phyloP scores from a whole-genome alignment of 2,329 filamentous ascomycete species.

The Rosellinia necatrix region DNA sequence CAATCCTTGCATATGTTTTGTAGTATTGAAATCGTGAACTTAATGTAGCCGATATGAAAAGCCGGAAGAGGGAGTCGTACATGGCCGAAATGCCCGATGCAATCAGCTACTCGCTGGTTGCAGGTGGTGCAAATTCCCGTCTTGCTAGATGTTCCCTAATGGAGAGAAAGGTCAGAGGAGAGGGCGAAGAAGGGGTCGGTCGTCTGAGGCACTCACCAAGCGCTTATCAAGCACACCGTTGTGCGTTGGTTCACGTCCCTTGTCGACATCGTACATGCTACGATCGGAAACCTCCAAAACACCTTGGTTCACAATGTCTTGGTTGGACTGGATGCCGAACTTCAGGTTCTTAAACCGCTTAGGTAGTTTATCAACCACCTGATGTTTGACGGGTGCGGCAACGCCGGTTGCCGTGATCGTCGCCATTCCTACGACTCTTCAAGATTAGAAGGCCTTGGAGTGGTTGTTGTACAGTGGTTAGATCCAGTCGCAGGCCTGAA shows the following conservation, averaged over 20 bases:
- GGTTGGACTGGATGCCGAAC: slow-evolving; percentile 92
- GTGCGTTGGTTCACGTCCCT: slow-evolving; percentile 73
- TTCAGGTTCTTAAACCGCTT: slow-evolving; percentile 93
- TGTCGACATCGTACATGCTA: slow-evolving; percentile 88
- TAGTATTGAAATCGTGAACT: slow-evolving; percentile 87
- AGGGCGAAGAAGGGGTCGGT: neutral
- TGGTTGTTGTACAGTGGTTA: no score
- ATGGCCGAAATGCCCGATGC: slow-evolving; percentile 94
- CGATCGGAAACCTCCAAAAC: slow-evolving; percentile 94
- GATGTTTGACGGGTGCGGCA: slow-evolving; percentile 69
- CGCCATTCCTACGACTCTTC: slow-evolving; percentile 31
- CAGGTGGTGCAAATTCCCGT: slow-evolving; percentile 80
- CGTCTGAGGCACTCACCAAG: slow-evolving; percentile 50
- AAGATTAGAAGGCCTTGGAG: no score
- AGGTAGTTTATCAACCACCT: slow-evolving; percentile 85
- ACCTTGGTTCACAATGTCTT: slow-evolving; percentile 94
- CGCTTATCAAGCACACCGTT: slow-evolving; percentile 88
- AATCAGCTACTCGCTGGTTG: slow-evolving; percentile 77
- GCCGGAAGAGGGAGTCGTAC: slow-evolving; percentile 87
- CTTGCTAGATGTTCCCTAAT: slow-evolving; percentile 74
- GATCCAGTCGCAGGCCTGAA: neutral
- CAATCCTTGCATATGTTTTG: slow-evolving; percentile 98
- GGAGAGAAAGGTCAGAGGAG: slow-evolving; percentile 14
- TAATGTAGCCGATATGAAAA: slow-evolving; percentile 96
- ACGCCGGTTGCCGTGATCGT: slow-evolving; percentile 35